A percentile compares a stretch with the other conserved stretches of the same genome.
These are phyloP conservation scores for Inga laurina DNA, from an alignment of 306 rosid genomes.

Conservation along the genomic window DNA sequence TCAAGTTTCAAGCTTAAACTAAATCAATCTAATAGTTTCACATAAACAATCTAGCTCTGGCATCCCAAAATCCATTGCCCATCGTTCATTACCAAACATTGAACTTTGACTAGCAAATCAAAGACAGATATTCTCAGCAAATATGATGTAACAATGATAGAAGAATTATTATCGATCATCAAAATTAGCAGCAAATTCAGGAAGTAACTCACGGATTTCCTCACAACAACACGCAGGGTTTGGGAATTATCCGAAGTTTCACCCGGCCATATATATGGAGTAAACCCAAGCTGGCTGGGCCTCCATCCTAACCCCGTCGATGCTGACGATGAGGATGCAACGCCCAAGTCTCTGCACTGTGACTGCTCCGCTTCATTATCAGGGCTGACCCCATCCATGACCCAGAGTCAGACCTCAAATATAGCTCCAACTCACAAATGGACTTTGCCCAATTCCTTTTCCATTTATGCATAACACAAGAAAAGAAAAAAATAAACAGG, in stretches of 20 bases:
- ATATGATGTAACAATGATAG: not conserved
- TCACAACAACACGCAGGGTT: conserved; percentile 53
- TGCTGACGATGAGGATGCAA: conserved; percentile 34
- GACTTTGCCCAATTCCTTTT: conserved; percentile 48
- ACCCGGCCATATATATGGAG: conserved; percentile 47
- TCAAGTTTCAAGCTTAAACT: not conserved
- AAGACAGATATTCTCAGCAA: not conserved
- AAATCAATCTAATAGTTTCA: not conserved
- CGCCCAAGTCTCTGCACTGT: conserved; percentile 39
- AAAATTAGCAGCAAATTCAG: conserved; percentile 13
- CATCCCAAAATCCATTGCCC: conserved; percentile 15
- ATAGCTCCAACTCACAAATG: conserved; percentile 49
- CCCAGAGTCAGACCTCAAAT: conserved; percentile 50
- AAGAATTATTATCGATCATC: not conserved
- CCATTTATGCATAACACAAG: conserved; percentile 31
- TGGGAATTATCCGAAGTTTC: conserved; percentile 47
- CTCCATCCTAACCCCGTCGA: conserved; percentile 48
- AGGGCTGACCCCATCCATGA: conserved; percentile 76
- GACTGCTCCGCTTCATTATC: conserved; percentile 49
- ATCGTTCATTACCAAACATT: not conserved
- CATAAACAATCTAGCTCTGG: conserved; percentile 20
- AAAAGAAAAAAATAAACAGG: conserved; percentile 4
- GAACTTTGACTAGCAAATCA: conserved; percentile 2
- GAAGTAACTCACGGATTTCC: conserved; percentile 67
- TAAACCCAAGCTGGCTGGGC: conserved; percentile 61